Base-by-base conservation (phyloP, 139 green algal genomes). In the Closterium sp. region DNA sequence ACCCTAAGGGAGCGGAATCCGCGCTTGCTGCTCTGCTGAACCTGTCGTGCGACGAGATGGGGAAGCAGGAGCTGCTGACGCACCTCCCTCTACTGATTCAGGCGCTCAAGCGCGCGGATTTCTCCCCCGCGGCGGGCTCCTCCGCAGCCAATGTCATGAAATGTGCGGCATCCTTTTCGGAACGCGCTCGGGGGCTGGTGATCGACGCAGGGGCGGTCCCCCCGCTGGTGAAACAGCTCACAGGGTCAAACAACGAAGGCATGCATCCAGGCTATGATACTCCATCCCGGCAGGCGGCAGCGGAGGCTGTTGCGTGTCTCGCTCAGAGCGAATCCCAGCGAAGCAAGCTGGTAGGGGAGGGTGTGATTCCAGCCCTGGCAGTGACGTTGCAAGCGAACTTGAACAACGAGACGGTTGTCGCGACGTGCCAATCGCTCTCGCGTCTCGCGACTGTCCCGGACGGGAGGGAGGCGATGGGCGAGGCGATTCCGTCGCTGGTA, bases 1-100 rank as follows among this genome's bases (percentile, higher is more conserved):
- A 86, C 83, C 30, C 83, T 16, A 86, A 86, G 83, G 30, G 30
- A 33, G 83, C 30, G 1, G 83, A 86, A 33, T 32, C 83, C 7
- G 83, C 83, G 83, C n/a, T 86, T 86, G 83, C 30, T 19, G 83
- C 83, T 86, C 83, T 86, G 30, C 21, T 86, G 2, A 86, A 86
- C 83, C 83, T 86, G 28, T 86, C 83, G 12, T 34, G 1, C 6
- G 83, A 86, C 21, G 83, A 86, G 55, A 76, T 76, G 55, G 55
- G 55, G 55, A 76, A 76, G 55, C 55, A 76, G 55, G 55, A 76
- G 55, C 55, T 76, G 12, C 55, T 76, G 16, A 76, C 55, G 0
- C 55, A 76, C 55, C 55, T 76, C 55, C 55, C 55, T 16, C 55
- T 76, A 19, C 55, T 76, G 10, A 76, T 76, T 12, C 55, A 76